Base-by-base conservation (phyloP, 306 rosid species). In the Prosopis cineraria region DNA sequence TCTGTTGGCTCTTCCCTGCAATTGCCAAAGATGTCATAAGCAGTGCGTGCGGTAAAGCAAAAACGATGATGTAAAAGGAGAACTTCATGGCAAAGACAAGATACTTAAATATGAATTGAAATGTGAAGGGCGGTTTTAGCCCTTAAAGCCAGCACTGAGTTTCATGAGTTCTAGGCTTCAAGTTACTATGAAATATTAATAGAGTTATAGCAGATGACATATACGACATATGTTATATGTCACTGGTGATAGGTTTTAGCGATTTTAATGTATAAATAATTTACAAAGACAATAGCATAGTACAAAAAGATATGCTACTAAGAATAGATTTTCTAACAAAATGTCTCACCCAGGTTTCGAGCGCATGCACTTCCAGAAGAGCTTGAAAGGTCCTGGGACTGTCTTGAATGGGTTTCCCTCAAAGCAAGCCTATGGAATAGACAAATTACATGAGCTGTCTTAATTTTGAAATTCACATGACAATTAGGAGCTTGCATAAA, bases 381-480 rank as follows among this genome's bases (percentile, higher is more conserved):
- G 99, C 89, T 91, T 95, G 87, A 95, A 95, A 73, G 97, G 99
- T 60, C 98, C 99, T 16, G 98, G 98, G 81, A 95, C 89, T 11
- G 99, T 95, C 86, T 87, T 95, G 83, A 93, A 93, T 1, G 98
- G 98, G 87, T 95, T 95, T 79, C 98, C 98, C 83, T 95, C 98
- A 65, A 95, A 95, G 86, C 88, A 88, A 75, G 98, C 98, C 98
- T 92, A 73, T 83, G 82, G 52, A 74, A 79, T 50, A 78, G 12
- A 65, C 62, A 25, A 33, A 67, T 11, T 22, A 20, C 39, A n/a
- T 67, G 34, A 40, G 52, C 33, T 7, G 30, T 34, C 68, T n/a
- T 37, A 30, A 4, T 22, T 30, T 58, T n/a, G 50, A 62, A 39
- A 79, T 76, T 37, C 50, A 41, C 40, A 50, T 48, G 9, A 44